Evolutionary conservation across 2,329 filamentous ascomycete species (phyloP).

Genomic region (Pestalotiopsis sp.): DNA sequence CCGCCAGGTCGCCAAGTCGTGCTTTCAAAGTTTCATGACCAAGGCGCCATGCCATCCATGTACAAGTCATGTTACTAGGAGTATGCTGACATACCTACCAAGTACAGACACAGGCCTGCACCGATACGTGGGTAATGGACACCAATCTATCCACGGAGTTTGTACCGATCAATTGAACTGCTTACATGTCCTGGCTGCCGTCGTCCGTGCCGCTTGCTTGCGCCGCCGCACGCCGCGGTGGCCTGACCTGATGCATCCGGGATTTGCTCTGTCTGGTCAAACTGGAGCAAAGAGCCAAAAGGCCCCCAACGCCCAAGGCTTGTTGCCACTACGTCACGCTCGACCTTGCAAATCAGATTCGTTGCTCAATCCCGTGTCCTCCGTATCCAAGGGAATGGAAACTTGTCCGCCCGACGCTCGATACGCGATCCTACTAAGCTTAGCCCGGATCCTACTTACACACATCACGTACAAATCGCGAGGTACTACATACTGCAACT

Average conservation of each 20-base stretch:
- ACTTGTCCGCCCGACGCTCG: not conserved
- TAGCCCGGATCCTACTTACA: not conserved
- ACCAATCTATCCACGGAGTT: not conserved
- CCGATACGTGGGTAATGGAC: not conserved
- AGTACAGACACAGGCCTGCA: not conserved
- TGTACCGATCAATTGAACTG: not conserved
- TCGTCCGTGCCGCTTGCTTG: not conserved
- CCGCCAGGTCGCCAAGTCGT: too few relatives aligned
- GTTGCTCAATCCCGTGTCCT: not conserved
- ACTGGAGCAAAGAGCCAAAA: not conserved
- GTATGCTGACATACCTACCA: not conserved
- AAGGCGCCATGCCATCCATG: not conserved
- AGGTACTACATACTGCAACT: not conserved
- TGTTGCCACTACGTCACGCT: not conserved
- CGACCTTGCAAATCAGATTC: not conserved
- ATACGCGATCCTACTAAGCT: constrained; percentile 11
- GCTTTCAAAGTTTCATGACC: too few relatives aligned
- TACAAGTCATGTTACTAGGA: not conserved
- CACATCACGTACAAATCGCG: not conserved
- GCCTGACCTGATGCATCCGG: not conserved
- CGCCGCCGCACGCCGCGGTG: not conserved
- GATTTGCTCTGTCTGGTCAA: not conserved
- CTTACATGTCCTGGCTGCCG: not conserved
- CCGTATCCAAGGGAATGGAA: constrained; percentile 9
- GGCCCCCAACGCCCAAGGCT: not conserved